A percentile compares a stretch with the other conserved stretches of the same genome.
These are phyloP conservation scores for Aspergillus texensis DNA, from an alignment of 2,329 filamentous ascomycete species.

Conservation along the genomic window DNA sequence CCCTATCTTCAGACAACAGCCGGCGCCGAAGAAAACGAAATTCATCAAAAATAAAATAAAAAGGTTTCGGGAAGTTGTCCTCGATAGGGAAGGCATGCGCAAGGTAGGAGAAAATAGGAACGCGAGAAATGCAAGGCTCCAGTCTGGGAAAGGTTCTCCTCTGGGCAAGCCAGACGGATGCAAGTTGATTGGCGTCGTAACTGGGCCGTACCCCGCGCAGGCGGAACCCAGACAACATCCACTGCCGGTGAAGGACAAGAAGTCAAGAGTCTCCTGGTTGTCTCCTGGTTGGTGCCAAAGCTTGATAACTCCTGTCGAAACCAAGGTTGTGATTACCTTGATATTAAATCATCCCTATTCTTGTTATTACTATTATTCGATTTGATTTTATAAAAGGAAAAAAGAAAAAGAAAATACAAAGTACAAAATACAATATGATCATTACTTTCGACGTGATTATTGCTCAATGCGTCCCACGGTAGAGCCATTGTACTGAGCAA, in stretches of 20 bases:
- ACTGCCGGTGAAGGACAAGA: slow-evolving; percentile 28
- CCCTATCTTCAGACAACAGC: neutral
- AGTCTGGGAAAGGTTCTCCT: slow-evolving; percentile 29
- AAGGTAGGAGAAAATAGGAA: slow-evolving; percentile 25
- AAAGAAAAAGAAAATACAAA: neutral
- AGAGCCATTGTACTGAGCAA: neutral
- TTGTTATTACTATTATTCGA: neutral
- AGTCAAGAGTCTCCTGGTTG: neutral
- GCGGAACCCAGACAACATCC: slow-evolving; percentile 25
- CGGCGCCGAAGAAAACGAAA: neutral
- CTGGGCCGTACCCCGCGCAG: slow-evolving; percentile 32
- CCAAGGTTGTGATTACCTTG: neutral
- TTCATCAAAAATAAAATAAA: slow-evolving; percentile 4
- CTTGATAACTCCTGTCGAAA: neutral
- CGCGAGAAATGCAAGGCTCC: slow-evolving; percentile 32
- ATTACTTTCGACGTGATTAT: no score
- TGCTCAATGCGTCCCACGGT: neutral
- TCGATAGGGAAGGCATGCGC: slow-evolving; percentile 20
- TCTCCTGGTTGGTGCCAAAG: neutral
- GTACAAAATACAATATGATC: neutral
- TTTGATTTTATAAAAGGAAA: neutral
- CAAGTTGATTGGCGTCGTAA: slow-evolving; percentile 28
- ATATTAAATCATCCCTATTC: neutral
- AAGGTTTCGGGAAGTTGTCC: slow-evolving; percentile 10
- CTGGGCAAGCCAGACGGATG: slow-evolving; percentile 14